These are phyloP conservation scores for Acrocalymma vagum DNA, from an alignment of 2,329 filamentous ascomycete genomes.

Conservation along the genomic window DNA sequence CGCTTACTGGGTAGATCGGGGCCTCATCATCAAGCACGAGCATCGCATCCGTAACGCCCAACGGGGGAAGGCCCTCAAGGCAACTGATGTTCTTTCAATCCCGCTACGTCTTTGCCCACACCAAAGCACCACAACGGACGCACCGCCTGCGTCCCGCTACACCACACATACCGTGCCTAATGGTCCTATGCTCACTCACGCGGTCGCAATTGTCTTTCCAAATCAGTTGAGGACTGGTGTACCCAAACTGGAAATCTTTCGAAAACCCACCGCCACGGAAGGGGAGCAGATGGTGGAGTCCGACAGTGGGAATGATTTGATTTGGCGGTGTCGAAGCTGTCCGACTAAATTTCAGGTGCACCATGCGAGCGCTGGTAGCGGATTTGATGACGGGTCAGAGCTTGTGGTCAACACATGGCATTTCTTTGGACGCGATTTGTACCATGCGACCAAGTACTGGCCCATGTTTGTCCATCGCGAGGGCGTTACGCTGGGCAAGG, in stretches of 20 bases:
- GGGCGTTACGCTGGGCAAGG: background rate
- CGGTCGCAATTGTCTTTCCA: slow-evolving; percentile 1
- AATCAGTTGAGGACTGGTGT: too few species aligned
- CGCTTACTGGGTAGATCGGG: background rate
- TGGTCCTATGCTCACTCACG: slow-evolving; percentile 1
- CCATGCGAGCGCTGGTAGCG: background rate
- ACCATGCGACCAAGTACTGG: slow-evolving; percentile 13
- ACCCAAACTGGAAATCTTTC: too few species aligned
- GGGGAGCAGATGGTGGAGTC: background rate
- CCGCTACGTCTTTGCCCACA: slow-evolving; percentile 7
- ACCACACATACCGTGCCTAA: background rate
- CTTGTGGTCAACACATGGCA: too few species aligned
- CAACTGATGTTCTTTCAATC: slow-evolving; percentile 5
- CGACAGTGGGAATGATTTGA: too few species aligned
- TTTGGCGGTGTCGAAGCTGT: slow-evolving; percentile 10
- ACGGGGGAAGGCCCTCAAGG: background rate
- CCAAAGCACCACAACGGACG: slow-evolving; percentile 2
- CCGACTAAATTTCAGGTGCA: slow-evolving; percentile 6
- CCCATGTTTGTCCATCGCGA: slow-evolving; percentile 9
- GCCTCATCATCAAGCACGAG: slow-evolving; percentile 3
- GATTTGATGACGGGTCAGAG: slow-evolving; percentile 5
- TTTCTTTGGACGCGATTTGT: slow-evolving; percentile 9
- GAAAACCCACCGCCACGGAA: background rate
- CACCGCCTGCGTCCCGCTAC: background rate
- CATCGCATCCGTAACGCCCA: slow-evolving; percentile 2